Base-by-base conservation (phyloP, 441 rosid species). In the Brassica hybrid region DNA sequence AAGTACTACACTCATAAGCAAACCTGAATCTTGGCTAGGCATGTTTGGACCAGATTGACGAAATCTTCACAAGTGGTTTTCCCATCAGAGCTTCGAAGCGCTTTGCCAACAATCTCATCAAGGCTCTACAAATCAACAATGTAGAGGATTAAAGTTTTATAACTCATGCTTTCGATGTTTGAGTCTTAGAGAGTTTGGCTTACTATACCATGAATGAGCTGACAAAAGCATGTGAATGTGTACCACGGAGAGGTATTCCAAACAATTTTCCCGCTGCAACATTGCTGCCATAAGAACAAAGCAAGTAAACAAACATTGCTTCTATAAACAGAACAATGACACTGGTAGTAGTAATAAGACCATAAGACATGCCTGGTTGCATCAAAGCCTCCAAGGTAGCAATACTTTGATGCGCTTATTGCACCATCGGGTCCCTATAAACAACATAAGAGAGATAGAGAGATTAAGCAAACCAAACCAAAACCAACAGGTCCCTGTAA, bases 371-470 rank as follows among this genome's bases (percentile, higher is more conserved):
- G 86, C 99, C 99, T 96, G 65, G 99, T 94, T n/a, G 94, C 96
- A 77, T 96, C 99, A 89, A 96, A 94, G 64, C 99, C 99, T 83
- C 99, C 99, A 61, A 96, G 79, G 79, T 96, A 96, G 80, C 98
- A 89, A 76, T 96, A 96, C 65, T 89, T 94, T n/a, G 99, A 96
- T 50, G 99, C 98, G 1, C 94, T 81, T 76, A 96, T 85, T 27
- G 94, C 98, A 9, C 98, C 99, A 83, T 96, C 99, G 12, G 99
- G 99, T 77, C 99, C 99, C 99, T 96, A 13, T 12, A 23, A 58
- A 6, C 54, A 50, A n/a, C 6, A 58, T 2, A 11, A 58, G 32
- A 59, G 36, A 59, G 13, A 10, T 13, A 41, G 48, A 10, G 4
- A 41, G 48, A 41, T 6, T 6, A 23, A 59, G 3, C 64, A 23